Conservation (phyloP, 345 rosid genomes). For the Salix suchowensis region DNA sequence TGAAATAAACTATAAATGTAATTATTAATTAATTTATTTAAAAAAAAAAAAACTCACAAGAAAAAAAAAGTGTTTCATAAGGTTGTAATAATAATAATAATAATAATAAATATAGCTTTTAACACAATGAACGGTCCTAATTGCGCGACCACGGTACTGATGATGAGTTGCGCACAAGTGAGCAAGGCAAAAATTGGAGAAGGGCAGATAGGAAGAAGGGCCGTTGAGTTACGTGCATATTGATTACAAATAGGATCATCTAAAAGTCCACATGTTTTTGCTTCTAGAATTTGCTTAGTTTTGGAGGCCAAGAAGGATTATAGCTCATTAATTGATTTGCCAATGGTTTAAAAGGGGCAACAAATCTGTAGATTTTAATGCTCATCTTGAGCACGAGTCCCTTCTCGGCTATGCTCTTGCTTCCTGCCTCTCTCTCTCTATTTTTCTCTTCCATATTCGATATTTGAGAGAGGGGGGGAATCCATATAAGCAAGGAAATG, state of each 20-base stretch:
- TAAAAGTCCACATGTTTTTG: no score
- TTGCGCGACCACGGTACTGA: not conserved
- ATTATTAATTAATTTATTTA: no score
- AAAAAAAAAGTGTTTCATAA: no score
- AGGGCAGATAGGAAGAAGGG: slow-evolving; percentile 35
- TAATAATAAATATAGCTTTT: not conserved
- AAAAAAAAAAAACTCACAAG: no score
- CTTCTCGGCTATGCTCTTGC: not conserved
- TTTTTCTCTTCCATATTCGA: not conserved
- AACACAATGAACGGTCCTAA: not conserved
- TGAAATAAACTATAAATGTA: no score
- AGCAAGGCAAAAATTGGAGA: slow-evolving; percentile 6
- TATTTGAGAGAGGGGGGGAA: not conserved
- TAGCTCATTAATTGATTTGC: not conserved
- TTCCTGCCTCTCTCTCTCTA: not conserved
- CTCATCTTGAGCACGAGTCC: not conserved
- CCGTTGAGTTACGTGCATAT: slow-evolving; percentile 16
- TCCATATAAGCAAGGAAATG: slow-evolving; percentile 28
- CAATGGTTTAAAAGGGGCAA: not conserved
- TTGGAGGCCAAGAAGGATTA: not conserved
- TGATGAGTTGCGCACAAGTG: not conserved
- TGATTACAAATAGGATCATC: no score
- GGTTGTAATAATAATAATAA: no score
- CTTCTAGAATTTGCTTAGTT: not conserved
- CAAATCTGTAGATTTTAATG: not conserved